Evolutionary conservation across 129 eudicot genomes (phyloP).

Genomic region (Logfia minima): DNA sequence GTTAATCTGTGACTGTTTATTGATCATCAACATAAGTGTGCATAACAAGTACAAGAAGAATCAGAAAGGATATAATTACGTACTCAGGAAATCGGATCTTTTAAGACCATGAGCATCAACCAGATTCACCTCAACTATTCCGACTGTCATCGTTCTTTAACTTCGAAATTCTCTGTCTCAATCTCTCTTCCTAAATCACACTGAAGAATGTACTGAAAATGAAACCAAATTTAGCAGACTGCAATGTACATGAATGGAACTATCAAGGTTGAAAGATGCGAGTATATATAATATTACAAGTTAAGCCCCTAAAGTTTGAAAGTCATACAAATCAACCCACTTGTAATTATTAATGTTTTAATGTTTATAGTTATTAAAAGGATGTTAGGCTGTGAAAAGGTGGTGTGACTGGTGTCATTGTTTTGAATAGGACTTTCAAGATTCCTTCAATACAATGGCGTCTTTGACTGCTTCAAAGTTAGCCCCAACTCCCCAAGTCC

Average conservation of each 20-base stretch:
- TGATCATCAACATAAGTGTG: not conserved
- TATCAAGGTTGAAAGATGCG: conserved; percentile 11
- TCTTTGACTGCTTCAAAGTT: conserved; percentile 21
- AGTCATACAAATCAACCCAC: conserved; percentile 2
- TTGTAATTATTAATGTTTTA: not conserved
- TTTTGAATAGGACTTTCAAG: conserved; percentile 19
- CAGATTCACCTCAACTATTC: conserved; percentile 65
- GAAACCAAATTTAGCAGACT: conserved; percentile 19
- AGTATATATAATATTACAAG: conserved; percentile 2
- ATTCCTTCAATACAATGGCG: conserved; percentile 10
- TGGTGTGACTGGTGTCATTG: conserved; percentile 11
- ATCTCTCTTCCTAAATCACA: not conserved
- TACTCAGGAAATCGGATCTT: conserved; percentile 55
- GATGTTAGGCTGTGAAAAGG: conserved; percentile 2
- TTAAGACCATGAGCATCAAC: conserved; percentile 59
- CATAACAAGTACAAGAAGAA: not conserved
- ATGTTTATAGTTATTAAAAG: not conserved
- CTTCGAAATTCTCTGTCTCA: not conserved
- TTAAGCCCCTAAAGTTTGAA: conserved; percentile 7
- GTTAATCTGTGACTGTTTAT: not conserved
- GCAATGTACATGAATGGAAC: not conserved
- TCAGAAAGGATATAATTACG: not conserved
- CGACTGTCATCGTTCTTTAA: conserved; percentile 43
- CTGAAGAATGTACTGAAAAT: conserved; percentile 2
- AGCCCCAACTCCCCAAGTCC: not conserved